These are phyloP conservation scores for Marchantia polymorpha DNA, from an alignment of 225 moss, liverwort and hornwort genomes.

Conservation along the genomic window DNA sequence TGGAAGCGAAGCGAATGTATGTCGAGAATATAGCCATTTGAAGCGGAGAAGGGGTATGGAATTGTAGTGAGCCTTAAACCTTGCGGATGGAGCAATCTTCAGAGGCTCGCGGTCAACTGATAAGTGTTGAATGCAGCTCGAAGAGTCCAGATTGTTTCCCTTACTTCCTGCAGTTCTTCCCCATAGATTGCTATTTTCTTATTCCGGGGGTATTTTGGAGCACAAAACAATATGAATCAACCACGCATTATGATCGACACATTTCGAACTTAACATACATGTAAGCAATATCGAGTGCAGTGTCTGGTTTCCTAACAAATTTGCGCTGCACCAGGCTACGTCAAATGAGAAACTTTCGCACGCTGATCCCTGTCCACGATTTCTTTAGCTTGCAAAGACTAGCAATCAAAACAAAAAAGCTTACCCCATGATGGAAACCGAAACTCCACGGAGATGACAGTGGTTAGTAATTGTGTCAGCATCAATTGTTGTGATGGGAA, in stretches of 20 bases:
- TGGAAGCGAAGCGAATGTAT: too few species aligned
- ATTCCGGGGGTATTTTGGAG: not conserved
- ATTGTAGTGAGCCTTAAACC: not conserved
- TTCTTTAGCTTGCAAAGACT: not conserved
- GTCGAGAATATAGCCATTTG: too few species aligned
- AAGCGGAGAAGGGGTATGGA: not conserved
- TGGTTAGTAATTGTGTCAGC: slow-evolving; percentile 2
- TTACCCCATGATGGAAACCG: not conserved
- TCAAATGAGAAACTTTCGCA: not conserved
- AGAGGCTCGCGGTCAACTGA: not conserved
- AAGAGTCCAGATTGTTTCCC: not conserved
- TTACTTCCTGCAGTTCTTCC: not conserved
- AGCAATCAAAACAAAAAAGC: not conserved
- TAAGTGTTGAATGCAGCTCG: not conserved
- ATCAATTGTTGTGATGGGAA: not conserved
- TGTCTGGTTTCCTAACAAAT: not conserved
- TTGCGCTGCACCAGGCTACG: not conserved
- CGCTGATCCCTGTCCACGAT: not conserved
- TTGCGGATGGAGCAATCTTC: not conserved
- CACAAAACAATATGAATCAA: not conserved
- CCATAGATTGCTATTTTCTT: not conserved
- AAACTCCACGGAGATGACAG: not conserved
- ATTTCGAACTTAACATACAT: not conserved
- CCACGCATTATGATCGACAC: not conserved
- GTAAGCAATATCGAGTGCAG: too few species aligned